Base-by-base conservation (phyloP, 345 rosid species). In the Rhodamnia argentea region DNA sequence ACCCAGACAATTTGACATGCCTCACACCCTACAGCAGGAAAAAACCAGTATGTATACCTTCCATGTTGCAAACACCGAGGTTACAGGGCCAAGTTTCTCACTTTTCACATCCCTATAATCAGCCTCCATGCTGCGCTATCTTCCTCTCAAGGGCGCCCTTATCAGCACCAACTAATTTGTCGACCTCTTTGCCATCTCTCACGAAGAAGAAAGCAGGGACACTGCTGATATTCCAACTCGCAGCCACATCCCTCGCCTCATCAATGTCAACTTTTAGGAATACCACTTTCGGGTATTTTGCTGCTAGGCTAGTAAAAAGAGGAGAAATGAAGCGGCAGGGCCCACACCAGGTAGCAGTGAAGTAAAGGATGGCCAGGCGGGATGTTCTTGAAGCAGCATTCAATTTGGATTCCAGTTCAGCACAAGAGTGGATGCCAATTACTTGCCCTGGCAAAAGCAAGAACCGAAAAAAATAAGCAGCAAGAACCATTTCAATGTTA, bases 281-380 rank as follows among this genome's bases (percentile, higher is more conserved):
- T n/a, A 93, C 96, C 0, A 90, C 91, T 87, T 92, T 93, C 0
- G 93, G 92, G 87, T 95, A 87, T 86, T 94, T 92, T n/a, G 89
- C 88, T n/a, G 98, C 98, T 90, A 93, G 89, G 88, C 82, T 94
- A 58, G 95, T 90, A 86, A 91, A 95, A 64, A 92, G 88, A n/a
- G 99, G 98, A 85, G 98, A 93, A 90, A 96, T 94, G 92, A 93
- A 90, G 20, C 95, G 98, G 88, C 98, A 96, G 7, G 98, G 99
- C 51, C 98, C 98, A 70, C 99, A 96, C 99, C 99, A 96, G 53
- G 95, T 89, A 54, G 99, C 98, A 6, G 99, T 96, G 88, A 96
- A 96, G 91, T 96, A 96, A 60, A 96, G 82, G 86, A 96, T 90
- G 55, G 92, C 90, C 86, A 96, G 94, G 24, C 98, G 95, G 4